Base-by-base conservation (phyloP, 73 alveolate species). In the Tetrahymena malaccensis region DNA sequence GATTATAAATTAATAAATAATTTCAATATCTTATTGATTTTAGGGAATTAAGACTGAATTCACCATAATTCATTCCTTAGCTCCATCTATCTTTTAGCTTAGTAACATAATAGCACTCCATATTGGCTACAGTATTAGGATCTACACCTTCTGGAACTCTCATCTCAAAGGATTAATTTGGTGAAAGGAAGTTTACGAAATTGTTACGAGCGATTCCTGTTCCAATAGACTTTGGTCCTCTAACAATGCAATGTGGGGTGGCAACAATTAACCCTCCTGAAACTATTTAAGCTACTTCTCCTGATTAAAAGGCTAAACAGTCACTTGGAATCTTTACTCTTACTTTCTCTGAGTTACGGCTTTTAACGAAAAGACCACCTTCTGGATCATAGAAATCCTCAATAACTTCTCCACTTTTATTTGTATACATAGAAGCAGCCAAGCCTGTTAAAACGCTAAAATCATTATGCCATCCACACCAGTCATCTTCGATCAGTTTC, bases 391-490 rank as follows among this genome's bases (percentile, higher is more conserved):
- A 93, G 35, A 96, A 70, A 16, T 96, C 97, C 21, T 70, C 21
- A 70, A 70, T 12, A 85, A 94, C 94, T 25, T 96, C 93, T 34
- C 94, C 94, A 58, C 96, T 96, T 43, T 93, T 96, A 33, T 97
- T 96, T 85, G 97, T 95, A 35, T 96, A 97, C 38, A 97, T 94
- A 31, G 99, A 96, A 33, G 98, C 96, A 13, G 98, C 96, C 83
- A 97, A 96, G 17, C 97, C 99, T 85, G 99, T 97, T 22, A 97
- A 83, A 19, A 96, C 96, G 31, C 98, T 94, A 85, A 97, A 98
- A 93, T 97, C 99, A 84, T 97, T 97, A 70, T 97, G 99, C 99
- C 99, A 97, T 38, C 99, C 99, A 95, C 99, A 97, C 99, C 99
- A 97, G 5, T 93, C 96, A 34, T 85, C 93, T 4, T 95, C 43